Evolutionary conservation across 805 yeast genomes (phyloP).

Genomic region (Starmerella apis): DNA sequence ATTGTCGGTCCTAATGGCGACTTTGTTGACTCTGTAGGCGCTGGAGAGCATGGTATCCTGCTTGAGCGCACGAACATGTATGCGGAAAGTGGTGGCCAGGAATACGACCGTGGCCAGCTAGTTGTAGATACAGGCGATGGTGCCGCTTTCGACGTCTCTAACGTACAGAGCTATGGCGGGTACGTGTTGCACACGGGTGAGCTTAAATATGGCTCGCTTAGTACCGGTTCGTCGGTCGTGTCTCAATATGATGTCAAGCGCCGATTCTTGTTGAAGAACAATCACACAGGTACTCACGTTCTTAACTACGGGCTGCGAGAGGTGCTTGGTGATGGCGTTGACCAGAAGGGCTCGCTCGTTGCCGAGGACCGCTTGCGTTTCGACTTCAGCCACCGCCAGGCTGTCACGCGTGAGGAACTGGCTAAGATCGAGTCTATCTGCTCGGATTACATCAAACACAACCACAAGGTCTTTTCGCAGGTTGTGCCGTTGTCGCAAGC

Average conservation of each 20-base stretch:
- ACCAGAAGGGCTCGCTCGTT: slow-evolving; percentile 94
- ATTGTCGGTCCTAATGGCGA: slow-evolving; percentile 47
- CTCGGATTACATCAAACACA: slow-evolving; percentile 59
- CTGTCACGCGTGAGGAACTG: slow-evolving; percentile 59
- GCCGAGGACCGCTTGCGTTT: slow-evolving; percentile 91
- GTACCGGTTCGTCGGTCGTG: slow-evolving; percentile 59
- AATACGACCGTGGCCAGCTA: slow-evolving; percentile 85
- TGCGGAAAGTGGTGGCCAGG: slow-evolving; percentile 99
- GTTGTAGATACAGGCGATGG: slow-evolving; percentile 87
- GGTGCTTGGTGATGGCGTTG: slow-evolving; percentile 77
- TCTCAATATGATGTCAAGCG: slow-evolving; percentile 86
- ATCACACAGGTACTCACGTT: slow-evolving; percentile 97
- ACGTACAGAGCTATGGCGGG: slow-evolving; percentile 89
- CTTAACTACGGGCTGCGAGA: slow-evolving; percentile 80
- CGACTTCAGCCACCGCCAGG: slow-evolving; percentile 91
- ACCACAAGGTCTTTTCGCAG: slow-evolving; percentile 65
- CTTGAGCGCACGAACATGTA: slow-evolving; percentile 88
- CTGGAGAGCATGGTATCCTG: slow-evolving; percentile 60
- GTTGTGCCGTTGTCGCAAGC: slow-evolving; percentile 72
- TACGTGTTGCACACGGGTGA: slow-evolving; percentile 91
- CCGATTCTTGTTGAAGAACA: slow-evolving; percentile 92
- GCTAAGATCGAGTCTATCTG: slow-evolving; percentile 64
- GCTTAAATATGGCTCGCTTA: slow-evolving; percentile 62
- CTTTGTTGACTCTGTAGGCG: slow-evolving; percentile 41
- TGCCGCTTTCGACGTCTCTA: slow-evolving; percentile 79